These are phyloP conservation scores for Teunomyces pallodes DNA, from an alignment of 805 yeast species.

Conservation along the genomic window DNA sequence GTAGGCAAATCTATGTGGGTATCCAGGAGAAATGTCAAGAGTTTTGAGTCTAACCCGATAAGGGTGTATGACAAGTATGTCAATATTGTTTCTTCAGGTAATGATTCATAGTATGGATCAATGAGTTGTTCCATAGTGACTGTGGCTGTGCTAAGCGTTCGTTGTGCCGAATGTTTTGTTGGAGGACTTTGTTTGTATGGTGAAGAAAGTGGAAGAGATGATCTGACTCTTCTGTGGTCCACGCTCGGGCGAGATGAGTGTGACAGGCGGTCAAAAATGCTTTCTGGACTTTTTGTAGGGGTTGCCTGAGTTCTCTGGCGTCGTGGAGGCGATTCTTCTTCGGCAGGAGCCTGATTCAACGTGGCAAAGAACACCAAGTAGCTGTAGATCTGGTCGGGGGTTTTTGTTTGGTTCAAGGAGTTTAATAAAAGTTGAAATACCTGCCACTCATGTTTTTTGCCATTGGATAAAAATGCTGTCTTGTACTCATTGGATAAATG, in stretches of 20 bases:
- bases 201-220: conserved; percentile 9
- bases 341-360: conserved; percentile 8
- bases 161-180: conserved; percentile 8
- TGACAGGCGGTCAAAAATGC: neutral
- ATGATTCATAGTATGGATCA: conserved; percentile 29
- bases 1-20: conserved; percentile 46
- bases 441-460: conserved; percentile 29
- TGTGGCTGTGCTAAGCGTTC: neutral
- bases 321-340: neutral
- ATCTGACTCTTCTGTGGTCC: neutral
- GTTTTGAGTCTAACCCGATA: conserved; percentile 59
- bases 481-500: conserved; percentile 21
- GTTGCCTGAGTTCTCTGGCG: neutral
- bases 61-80: conserved; percentile 48
- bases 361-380: conserved; percentile 34
- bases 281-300: conserved; percentile 4
- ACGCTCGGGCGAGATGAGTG: neutral
- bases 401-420: conserved; percentile 23
- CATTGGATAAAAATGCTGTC: conserved; percentile 23
- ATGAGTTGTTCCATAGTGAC: conserved; percentile 10
- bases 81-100: conserved; percentile 23
- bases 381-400: conserved; percentile 30
- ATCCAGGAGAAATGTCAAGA: conserved; percentile 43
- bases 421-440: conserved; percentile 31
- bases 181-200: conserved; percentile 11